phyloP scores from a whole-genome alignment of 371 early-diverging fungal species.

The Parasitella parasitica region DNA sequence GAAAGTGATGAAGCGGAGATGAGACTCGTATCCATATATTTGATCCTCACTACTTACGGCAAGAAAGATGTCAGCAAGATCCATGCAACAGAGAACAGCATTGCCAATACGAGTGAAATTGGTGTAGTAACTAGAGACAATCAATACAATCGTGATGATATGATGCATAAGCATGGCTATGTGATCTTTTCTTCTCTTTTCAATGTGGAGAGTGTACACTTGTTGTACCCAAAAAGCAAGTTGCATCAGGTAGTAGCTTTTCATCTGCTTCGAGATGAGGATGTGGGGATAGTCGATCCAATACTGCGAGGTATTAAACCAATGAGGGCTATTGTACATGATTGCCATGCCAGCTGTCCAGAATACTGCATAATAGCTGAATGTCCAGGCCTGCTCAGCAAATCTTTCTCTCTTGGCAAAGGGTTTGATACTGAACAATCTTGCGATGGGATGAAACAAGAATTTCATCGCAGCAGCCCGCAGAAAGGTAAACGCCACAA shows the following conservation, averaged over 20 bases:
- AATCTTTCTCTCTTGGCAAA: slow-evolving; percentile 60
- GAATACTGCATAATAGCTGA: slow-evolving; percentile 55
- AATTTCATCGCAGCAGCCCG: slow-evolving; percentile 63
- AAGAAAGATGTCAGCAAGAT: slow-evolving; percentile 80
- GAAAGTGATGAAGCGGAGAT: slow-evolving; percentile 1
- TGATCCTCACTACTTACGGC: slow-evolving; percentile 51
- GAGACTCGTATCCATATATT: no score
- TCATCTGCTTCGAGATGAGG: slow-evolving; percentile 50
- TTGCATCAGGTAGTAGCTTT: slow-evolving; percentile 79
- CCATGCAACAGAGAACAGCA: slow-evolving; percentile 79
- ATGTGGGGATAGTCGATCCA: slow-evolving; percentile 76
- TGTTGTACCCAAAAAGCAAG: slow-evolving; percentile 84
- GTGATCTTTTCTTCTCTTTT: slow-evolving; percentile 81
- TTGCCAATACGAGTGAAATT: slow-evolving; percentile 83
- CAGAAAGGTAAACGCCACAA: slow-evolving; percentile 68
- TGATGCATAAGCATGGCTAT: slow-evolving; percentile 81
- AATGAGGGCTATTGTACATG: slow-evolving; percentile 65
- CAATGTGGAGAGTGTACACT: slow-evolving; percentile 68
- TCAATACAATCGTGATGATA: slow-evolving; percentile 68
- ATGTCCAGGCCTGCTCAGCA: slow-evolving; percentile 65
- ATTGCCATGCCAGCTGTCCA: slow-evolving; percentile 68
- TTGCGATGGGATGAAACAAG: slow-evolving; percentile 59
- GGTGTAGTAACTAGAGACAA: slow-evolving; percentile 67
- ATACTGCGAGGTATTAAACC: slow-evolving; percentile 66
- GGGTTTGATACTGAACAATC: slow-evolving; percentile 47